Conservation (phyloP, 1,284 basidiomycete genomes). For the Ceratobasidium papillatum region DNA sequence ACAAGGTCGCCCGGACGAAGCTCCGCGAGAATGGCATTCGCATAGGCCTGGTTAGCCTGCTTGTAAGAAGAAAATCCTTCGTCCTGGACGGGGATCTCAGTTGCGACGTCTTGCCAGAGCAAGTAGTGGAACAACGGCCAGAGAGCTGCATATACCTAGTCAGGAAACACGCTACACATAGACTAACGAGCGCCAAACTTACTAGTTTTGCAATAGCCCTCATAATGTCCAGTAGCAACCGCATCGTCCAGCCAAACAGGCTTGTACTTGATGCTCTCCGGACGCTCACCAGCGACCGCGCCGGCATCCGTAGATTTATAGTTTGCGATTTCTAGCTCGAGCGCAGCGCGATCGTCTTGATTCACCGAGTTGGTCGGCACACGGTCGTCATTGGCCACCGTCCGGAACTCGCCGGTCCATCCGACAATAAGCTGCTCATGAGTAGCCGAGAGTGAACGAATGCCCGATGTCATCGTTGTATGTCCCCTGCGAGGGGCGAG, state of each 20-base stretch:
- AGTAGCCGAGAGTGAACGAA: slow-evolving; percentile 80
- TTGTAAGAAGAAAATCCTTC: slow-evolving; percentile 85
- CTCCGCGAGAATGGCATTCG: slow-evolving; percentile 74
- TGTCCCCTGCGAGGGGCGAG: slow-evolving; percentile 87
- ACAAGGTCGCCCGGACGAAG: slow-evolving; percentile 91
- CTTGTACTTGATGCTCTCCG: slow-evolving; percentile 74
- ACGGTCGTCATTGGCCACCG: slow-evolving; percentile 47
- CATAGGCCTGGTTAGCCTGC: slow-evolving; percentile 87
- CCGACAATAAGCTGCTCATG: slow-evolving; percentile 93
- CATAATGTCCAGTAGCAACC: slow-evolving; percentile 92
- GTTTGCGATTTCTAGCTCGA: slow-evolving; percentile 66
- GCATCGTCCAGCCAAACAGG: slow-evolving; percentile 94
- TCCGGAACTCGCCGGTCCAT: slow-evolving; percentile 88
- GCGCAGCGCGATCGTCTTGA: slow-evolving; percentile 65
- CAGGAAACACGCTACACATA: slow-evolving; percentile 22
- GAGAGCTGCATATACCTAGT: slow-evolving; percentile 64
- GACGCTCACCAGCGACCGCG: slow-evolving; percentile 52
- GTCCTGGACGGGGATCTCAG: slow-evolving; percentile 83
- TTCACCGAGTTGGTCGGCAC: slow-evolving; percentile 58
- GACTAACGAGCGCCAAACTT: slow-evolving; percentile 50
- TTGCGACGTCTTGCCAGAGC: slow-evolving; percentile 93
- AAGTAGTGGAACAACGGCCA: slow-evolving; percentile 99
- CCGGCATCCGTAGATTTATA: slow-evolving; percentile 70
- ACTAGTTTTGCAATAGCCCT: slow-evolving; percentile 98
- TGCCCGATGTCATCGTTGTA: slow-evolving; percentile 94